A percentile compares a stretch with the other conserved stretches of the same genome.
These are phyloP conservation scores for Botryotinia narcissicola DNA, from an alignment of 2,329 filamentous ascomycete genomes.

Conservation along the genomic window DNA sequence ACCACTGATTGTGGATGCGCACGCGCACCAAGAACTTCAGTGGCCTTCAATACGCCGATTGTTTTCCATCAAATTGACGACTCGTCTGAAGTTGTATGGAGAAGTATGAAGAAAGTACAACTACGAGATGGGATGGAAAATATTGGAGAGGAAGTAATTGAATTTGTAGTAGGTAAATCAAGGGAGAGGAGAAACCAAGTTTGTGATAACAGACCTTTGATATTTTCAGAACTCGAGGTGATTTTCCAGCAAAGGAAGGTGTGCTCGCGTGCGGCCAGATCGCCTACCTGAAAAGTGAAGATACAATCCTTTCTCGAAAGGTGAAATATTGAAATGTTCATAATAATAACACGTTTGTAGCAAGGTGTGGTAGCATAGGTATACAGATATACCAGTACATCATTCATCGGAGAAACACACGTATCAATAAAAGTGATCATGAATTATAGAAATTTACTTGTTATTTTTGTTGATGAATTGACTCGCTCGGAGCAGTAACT, in stretches of 20 bases:
- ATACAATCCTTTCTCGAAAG: background rate
- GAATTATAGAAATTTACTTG: background rate
- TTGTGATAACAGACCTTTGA: background rate
- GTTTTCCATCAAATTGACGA: background rate
- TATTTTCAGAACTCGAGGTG: background rate
- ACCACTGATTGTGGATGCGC: background rate
- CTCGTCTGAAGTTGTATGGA: background rate
- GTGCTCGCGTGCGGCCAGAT: background rate
- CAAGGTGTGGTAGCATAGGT: background rate
- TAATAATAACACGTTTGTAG: background rate
- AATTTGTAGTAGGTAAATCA: background rate
- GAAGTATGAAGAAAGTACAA: background rate
- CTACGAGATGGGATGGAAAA: background rate
- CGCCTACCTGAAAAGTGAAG: background rate
- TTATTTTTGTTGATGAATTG: background rate
- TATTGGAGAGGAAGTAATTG: background rate
- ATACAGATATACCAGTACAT: background rate
- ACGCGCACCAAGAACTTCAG: background rate
- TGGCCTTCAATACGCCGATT: background rate
- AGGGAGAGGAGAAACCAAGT: background rate
- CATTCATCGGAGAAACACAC: background rate
- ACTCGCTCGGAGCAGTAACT: slow-evolving; percentile 2
- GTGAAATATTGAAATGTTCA: background rate
- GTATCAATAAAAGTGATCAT: background rate
- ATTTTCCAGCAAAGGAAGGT: background rate